Percentiles rank a stretch among this genome's conserved stretches.
Evolutionary conservation across 2,329 filamentous ascomycete genomes (phyloP).

Genomic region (Ophiosphaerella korrae): DNA sequence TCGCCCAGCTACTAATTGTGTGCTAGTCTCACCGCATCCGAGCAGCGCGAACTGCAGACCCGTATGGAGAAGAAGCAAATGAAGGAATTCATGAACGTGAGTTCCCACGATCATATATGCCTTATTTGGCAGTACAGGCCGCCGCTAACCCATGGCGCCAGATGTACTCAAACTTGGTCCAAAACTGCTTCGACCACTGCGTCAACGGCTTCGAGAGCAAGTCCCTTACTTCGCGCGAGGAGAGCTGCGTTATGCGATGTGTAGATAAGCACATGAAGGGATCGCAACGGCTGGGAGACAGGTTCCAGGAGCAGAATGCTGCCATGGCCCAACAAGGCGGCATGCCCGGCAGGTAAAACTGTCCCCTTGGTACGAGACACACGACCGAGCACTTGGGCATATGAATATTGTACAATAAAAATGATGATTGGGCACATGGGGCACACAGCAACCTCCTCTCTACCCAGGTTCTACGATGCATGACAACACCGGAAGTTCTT

Average conservation of each 20-base stretch:
- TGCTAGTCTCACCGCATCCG: conserved; percentile 70
- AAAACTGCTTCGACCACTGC: conserved; percentile 95
- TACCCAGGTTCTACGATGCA: not conserved
- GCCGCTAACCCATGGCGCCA: conserved; percentile 36
- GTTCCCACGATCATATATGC: conserved; percentile 43
- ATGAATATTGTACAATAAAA: conserved; percentile 19
- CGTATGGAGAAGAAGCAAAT: conserved; percentile 98
- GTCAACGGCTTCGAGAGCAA: conserved; percentile 99
- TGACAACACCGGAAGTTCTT: not conserved
- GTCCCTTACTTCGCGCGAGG: conserved; percentile 84
- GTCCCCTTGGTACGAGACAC: not conserved
- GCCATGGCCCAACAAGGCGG: conserved; percentile 67
- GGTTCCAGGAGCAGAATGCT: conserved; percentile 80
- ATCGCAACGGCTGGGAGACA: conserved; percentile 85
- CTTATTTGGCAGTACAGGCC: not conserved
- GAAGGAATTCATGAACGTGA: conserved; percentile 97
- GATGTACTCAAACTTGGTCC: conserved; percentile 77
- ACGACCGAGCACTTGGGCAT: not conserved
- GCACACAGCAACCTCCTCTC: conserved; percentile 14
- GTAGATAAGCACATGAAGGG: conserved; percentile 96
- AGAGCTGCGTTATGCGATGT: conserved; percentile 90
- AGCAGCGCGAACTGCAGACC: conserved; percentile 90
- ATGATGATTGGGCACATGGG: conserved; percentile 5
- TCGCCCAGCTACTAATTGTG: conserved; percentile 13
- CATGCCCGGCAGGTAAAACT: conserved; percentile 51